A percentile compares a stretch with the other conserved stretches of the same genome.
Evolutionary conservation across 2,329 filamentous ascomycete species (phyloP).

Genomic region (Talaromyces sp.): DNA sequence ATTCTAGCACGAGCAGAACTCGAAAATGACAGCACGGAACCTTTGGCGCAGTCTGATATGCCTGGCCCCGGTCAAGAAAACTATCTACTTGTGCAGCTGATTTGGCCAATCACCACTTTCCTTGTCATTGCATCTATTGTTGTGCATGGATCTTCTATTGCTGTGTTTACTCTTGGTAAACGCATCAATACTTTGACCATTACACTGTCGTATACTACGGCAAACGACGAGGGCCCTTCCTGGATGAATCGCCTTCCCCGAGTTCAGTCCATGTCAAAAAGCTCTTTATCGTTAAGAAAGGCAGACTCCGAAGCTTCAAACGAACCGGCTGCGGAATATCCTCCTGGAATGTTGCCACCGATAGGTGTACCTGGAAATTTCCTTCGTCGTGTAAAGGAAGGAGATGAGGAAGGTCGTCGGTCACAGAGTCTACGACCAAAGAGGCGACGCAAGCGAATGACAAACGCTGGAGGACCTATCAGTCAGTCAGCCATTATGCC

Average conservation of each 20-base stretch:
- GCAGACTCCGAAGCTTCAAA: conserved; percentile 65
- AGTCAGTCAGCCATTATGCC: conserved; percentile 87
- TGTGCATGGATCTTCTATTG: conserved; percentile 95
- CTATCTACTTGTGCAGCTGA: conserved; percentile 72
- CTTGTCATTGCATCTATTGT: conserved; percentile 91
- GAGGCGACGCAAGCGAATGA: conserved; percentile 64
- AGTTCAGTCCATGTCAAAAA: conserved; percentile 78
- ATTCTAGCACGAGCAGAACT: conserved; percentile 92
- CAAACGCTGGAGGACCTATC: conserved; percentile 80
- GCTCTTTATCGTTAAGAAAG: conserved; percentile 69
- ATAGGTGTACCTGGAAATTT: conserved; percentile 72
- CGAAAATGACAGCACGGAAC: conserved; percentile 72
- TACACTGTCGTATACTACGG: conserved; percentile 93
- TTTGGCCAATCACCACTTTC: conserved; percentile 95
- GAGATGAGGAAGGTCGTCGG: conserved; percentile 55
- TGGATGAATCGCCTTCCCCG: conserved; percentile 94
- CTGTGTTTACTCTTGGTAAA: conserved; percentile 95
- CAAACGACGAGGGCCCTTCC: conserved; percentile 78
- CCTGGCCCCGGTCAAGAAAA: conserved; percentile 52
- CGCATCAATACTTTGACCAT: conserved; percentile 95
- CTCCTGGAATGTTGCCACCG: conserved; percentile 69
- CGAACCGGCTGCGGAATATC: conserved; percentile 54
- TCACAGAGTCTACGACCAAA: conserved; percentile 48
- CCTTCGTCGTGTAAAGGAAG: conserved; percentile 71
- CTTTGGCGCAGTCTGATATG: conserved; percentile 61